A percentile compares a stretch with the other conserved stretches of the same genome.
phyloP scores from a whole-genome alignment of 495 filamentous ascomycete genomes.

The Aspergillus biplanus region DNA sequence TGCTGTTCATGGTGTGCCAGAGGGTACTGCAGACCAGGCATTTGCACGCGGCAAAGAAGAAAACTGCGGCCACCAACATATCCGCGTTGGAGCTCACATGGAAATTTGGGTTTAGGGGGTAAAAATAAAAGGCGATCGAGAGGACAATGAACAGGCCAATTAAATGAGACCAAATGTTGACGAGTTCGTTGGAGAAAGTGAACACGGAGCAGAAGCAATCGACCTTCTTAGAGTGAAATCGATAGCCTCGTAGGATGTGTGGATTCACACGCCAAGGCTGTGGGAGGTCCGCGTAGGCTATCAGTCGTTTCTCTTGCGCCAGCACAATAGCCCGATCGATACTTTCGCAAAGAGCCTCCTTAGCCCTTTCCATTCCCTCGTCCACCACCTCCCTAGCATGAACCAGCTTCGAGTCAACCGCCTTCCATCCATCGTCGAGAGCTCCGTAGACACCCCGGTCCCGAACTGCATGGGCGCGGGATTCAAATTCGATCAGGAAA shows the following conservation, averaged over 20 bases:
- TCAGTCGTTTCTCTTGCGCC: constrained; percentile 79
- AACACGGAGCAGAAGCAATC: constrained; percentile 86
- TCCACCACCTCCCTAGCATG: constrained; percentile 80
- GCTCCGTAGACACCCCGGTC: constrained; percentile 60
- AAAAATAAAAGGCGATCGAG: constrained; percentile 94
- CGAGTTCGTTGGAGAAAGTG: constrained; percentile 82
- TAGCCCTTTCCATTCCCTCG: constrained; percentile 80
- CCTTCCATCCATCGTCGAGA: constrained; percentile 71
- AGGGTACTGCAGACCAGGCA: constrained; percentile 93
- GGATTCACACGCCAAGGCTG: constrained; percentile 94
- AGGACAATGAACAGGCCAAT: constrained; percentile 87
- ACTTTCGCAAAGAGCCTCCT: constrained; percentile 74
- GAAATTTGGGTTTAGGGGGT: constrained; percentile 85
- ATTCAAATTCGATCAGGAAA: constrained; percentile 82
- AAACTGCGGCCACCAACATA: constrained; percentile 84
- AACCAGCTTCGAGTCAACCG: constrained; percentile 73
- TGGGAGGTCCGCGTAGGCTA: constrained; percentile 88
- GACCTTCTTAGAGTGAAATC: constrained; percentile 85
- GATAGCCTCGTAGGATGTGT: constrained; percentile 88
- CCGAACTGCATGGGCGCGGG: constrained; percentile 73
- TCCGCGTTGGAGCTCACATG: constrained; percentile 83
- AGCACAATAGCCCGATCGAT: constrained; percentile 78
- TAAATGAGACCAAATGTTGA: constrained; percentile 98
- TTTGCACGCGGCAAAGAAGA: constrained; percentile 97
- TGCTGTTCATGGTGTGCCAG: constrained; percentile 98